These are phyloP conservation scores for Suillus lakei DNA, from an alignment of 768 basidiomycete genomes.

Conservation along the genomic window DNA sequence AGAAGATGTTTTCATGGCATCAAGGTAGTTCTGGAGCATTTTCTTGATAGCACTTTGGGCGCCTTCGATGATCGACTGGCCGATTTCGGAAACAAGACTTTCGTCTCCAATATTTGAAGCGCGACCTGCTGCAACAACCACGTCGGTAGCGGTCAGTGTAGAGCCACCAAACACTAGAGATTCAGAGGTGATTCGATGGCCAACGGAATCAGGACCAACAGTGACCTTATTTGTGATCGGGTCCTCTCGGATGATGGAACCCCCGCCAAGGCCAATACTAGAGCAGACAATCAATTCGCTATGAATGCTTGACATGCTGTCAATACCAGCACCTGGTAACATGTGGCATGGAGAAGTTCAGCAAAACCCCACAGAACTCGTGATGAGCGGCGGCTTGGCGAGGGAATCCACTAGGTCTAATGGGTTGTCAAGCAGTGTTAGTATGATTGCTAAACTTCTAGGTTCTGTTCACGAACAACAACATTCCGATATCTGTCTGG, in stretches of 20 bases:
- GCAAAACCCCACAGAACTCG: slow-evolving; percentile 62
- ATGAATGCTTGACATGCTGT: slow-evolving; percentile 4
- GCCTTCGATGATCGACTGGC: slow-evolving; percentile 31
- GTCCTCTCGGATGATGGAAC: slow-evolving; percentile 51
- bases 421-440: slow-evolving; percentile 17
- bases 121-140: slow-evolving; percentile 48
- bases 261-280: slow-evolving; percentile 68
- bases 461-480: slow-evolving; percentile 39
- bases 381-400: slow-evolving; percentile 66
- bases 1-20: slow-evolving; percentile 68
- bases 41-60: slow-evolving; percentile 47
- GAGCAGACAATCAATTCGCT: slow-evolving; percentile 8
- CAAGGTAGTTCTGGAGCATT: slow-evolving; percentile 52
- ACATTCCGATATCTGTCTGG: slow-evolving; percentile 62
- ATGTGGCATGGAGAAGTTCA: slow-evolving; percentile 67
- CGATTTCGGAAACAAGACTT: slow-evolving; percentile 26
- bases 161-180: slow-evolving; percentile 60
- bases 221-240: slow-evolving; percentile 43
- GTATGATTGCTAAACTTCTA: background rate
- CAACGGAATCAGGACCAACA: slow-evolving; percentile 71
- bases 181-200: slow-evolving; percentile 54
- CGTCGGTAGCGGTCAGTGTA: slow-evolving; percentile 64
- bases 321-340: slow-evolving; percentile 40
- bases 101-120: slow-evolving; percentile 34
- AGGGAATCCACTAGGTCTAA: slow-evolving; percentile 58